Evolutionary conservation across 805 yeast species (phyloP).

Genomic region (Kodamaea fukazawae): DNA sequence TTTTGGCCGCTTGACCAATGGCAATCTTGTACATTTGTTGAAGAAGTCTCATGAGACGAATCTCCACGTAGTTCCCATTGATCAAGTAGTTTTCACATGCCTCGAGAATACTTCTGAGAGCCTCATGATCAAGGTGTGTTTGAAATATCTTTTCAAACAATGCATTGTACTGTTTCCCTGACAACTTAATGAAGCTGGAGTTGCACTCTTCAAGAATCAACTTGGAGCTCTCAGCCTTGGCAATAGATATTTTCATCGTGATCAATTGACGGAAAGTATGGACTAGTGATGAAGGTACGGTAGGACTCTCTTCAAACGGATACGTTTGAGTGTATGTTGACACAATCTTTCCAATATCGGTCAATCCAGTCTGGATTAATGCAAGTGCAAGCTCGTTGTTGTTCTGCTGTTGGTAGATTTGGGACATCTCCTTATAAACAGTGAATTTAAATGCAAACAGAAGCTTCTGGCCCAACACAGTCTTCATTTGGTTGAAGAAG

Average conservation of each 20-base stretch:
- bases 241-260: constrained; percentile 1
- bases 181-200: constrained; percentile 1
- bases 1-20: constrained; percentile 18
- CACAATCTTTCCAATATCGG: constrained; percentile 20
- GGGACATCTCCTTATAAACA: constrained; percentile 29
- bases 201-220: background rate
- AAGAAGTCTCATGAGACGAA: constrained; percentile 17
- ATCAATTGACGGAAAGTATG: constrained; percentile 8
- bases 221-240: no score
- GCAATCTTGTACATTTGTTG: constrained; percentile 29
- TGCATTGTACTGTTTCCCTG: constrained; percentile 6
- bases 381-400: constrained; percentile 20
- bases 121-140: constrained; percentile 5
- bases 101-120: constrained; percentile 14
- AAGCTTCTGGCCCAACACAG: constrained; percentile 20
- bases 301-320: constrained; percentile 15
- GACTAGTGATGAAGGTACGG: constrained; percentile 11
- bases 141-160: constrained; percentile 16
- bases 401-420: constrained; percentile 23
- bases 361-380: constrained; percentile 25
- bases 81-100: constrained; percentile 31
- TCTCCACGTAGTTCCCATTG: constrained; percentile 30
- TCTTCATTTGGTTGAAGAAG: constrained; percentile 28
- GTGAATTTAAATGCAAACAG: constrained; percentile 22
- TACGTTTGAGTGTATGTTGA: constrained; percentile 15